Percentiles rank a stretch among this genome's conserved stretches.
phyloP scores from a whole-genome alignment of 345 rosid species.

The Rhodamnia rubescens region DNA sequence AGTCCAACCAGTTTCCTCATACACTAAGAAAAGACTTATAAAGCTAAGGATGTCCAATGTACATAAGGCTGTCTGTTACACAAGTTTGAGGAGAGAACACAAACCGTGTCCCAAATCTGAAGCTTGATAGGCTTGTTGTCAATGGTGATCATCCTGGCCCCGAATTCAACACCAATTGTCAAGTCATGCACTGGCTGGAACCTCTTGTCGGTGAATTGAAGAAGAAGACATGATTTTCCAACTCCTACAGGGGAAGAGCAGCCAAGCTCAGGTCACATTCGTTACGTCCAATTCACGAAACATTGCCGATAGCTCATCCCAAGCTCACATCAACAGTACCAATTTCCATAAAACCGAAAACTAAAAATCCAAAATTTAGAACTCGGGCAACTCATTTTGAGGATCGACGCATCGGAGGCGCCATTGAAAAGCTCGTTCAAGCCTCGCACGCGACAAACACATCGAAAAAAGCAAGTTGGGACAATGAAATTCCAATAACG shows the following conservation, averaged over 20 bases:
- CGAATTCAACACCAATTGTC: slow-evolving; percentile 93
- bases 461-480: not conserved
- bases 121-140: slow-evolving; percentile 92
- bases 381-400: not conserved
- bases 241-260: slow-evolving; percentile 42
- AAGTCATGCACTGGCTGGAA: slow-evolving; percentile 96
- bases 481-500: not conserved
- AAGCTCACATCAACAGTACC: not conserved
- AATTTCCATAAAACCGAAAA: not conserved
- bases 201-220: slow-evolving; percentile 96
- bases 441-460: not conserved
- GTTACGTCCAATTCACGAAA: not conserved
- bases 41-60: not conserved
- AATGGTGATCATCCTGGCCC: slow-evolving; percentile 92
- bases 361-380: not conserved
- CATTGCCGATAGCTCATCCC: not conserved
- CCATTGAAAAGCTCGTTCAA: not conserved
- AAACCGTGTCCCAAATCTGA: slow-evolving; percentile 98
- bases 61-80: not conserved
- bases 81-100: not conserved
- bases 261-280: not conserved
- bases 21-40: not conserved
- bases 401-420: not conserved
- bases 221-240: slow-evolving; percentile 92
- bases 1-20: not conserved